phyloP scores from a whole-genome alignment of 768 basidiomycete genomes.

The Gloeophyllum trabeum region DNA sequence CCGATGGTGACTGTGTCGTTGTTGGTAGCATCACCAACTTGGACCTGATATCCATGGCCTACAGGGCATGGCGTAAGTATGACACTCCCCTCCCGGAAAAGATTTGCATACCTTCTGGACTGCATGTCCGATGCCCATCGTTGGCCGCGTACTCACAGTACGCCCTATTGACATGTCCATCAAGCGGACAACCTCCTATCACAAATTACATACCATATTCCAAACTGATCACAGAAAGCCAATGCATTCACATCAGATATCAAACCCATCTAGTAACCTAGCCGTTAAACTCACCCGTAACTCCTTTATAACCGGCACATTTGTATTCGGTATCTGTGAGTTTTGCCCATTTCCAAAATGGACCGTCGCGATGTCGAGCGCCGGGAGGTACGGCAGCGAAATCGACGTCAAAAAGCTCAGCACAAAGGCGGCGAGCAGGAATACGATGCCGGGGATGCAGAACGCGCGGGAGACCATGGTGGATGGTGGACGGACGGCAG shows the following conservation, averaged over 20 bases:
- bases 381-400: constrained; percentile 58
- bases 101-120: constrained; percentile 26
- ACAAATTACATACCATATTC: constrained; percentile 45
- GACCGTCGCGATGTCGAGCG: constrained; percentile 54
- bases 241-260: neutral
- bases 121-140: constrained; percentile 36
- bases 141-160: constrained; percentile 38
- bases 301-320: constrained; percentile 22
- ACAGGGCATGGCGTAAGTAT: constrained; percentile 1
- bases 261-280: too few relatives aligned
- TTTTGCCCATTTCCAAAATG: constrained; percentile 30
- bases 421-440: constrained; percentile 50
- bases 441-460: constrained; percentile 49
- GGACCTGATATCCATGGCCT: constrained; percentile 49
- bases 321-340: constrained; percentile 11
- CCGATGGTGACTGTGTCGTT: constrained; percentile 29
- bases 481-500: too few relatives aligned
- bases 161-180: constrained; percentile 29
- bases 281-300: constrained; percentile 54
- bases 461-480: constrained; percentile 33
- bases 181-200: neutral
- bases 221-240: constrained; percentile 33
- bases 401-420: constrained; percentile 60
- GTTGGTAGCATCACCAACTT: constrained; percentile 25
- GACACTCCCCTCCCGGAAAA: neutral